These are phyloP conservation scores for Glarea lozoyensis DNA, from an alignment of 495 filamentous ascomycete genomes.

Conservation along the genomic window DNA sequence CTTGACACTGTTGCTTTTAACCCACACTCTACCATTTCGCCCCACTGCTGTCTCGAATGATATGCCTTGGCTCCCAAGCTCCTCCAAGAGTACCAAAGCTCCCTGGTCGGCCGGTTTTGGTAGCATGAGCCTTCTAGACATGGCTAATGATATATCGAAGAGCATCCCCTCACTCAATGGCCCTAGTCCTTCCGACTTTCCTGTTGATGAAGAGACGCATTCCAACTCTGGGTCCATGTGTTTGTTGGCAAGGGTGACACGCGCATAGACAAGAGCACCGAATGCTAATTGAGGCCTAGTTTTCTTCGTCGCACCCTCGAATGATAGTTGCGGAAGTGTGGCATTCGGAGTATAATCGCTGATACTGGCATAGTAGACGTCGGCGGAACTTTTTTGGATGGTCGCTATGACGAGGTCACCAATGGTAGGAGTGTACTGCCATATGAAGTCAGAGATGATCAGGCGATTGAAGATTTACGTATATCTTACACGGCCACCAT, in stretches of 20 bases:
- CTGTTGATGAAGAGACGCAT: slow-evolving; percentile 77
- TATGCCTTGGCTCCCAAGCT: slow-evolving; percentile 67
- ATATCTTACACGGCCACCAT: slow-evolving; percentile 53
- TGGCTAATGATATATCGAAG: slow-evolving; percentile 68
- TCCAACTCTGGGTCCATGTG: slow-evolving; percentile 85
- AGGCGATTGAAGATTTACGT: too few species aligned
- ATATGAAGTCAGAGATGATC: too few species aligned
- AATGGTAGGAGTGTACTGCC: slow-evolving; percentile 65
- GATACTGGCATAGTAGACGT: slow-evolving; percentile 58
- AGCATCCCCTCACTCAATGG: slow-evolving; percentile 81
- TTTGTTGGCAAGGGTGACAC: slow-evolving; percentile 62
- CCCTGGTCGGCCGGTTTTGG: slow-evolving; percentile 52
- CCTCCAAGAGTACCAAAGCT: slow-evolving; percentile 68
- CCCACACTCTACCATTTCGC: slow-evolving; percentile 89
- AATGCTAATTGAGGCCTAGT: slow-evolving; percentile 67
- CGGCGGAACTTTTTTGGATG: slow-evolving; percentile 61
- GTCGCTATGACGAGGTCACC: slow-evolving; percentile 82
- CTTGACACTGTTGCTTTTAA: slow-evolving; percentile 60
- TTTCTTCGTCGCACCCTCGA: slow-evolving; percentile 87
- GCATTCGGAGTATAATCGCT: slow-evolving; percentile 63
- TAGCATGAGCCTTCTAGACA: slow-evolving; percentile 71
- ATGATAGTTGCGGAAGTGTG: slow-evolving; percentile 75
- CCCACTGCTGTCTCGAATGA: slow-evolving; percentile 92
- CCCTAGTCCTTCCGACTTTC: slow-evolving; percentile 82
- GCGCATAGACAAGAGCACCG: slow-evolving; percentile 79